Evolutionary conservation across 83 land plant genomes (phyloP).

Genomic region (Picea engelmannii): DNA sequence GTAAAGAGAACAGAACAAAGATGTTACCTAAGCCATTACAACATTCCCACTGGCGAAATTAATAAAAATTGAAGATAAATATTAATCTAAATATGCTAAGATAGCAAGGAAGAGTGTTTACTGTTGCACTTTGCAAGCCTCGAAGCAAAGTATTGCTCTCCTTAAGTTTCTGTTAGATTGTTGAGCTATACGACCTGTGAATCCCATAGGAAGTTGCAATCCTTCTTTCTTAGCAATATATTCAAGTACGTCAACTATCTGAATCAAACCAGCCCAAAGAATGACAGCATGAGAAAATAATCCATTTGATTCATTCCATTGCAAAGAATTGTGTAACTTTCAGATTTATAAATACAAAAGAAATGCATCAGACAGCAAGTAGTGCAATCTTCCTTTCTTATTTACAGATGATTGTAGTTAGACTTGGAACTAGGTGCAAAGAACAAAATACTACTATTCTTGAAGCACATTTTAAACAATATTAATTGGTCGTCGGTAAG

Average conservation of each 20-base stretch:
- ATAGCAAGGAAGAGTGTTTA: slow-evolving; percentile 20
- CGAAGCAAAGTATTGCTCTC: slow-evolving; percentile 86
- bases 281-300: background rate
- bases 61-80: background rate
- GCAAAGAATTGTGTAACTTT: background rate
- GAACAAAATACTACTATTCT: background rate
- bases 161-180: slow-evolving; percentile 87
- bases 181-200: slow-evolving; percentile 77
- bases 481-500: background rate
- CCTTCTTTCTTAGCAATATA: slow-evolving; percentile 91
- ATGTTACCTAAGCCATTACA: background rate
- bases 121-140: slow-evolving; percentile 98
- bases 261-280: slow-evolving; percentile 2
- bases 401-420: background rate
- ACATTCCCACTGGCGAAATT: no score
- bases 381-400: background rate
- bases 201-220: slow-evolving; percentile 71
- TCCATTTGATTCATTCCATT: background rate
- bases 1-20: background rate
- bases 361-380: background rate
- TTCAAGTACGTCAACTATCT: slow-evolving; percentile 86
- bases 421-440: background rate
- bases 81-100: background rate
- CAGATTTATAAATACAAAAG: background rate
- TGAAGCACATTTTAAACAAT: slow-evolving; percentile 3